Evolutionary conservation across 768 basidiomycete species (phyloP), one percentile per base, ranked within the genome.

Genomic region (Porpolomopsis calyptriformis): DNA sequence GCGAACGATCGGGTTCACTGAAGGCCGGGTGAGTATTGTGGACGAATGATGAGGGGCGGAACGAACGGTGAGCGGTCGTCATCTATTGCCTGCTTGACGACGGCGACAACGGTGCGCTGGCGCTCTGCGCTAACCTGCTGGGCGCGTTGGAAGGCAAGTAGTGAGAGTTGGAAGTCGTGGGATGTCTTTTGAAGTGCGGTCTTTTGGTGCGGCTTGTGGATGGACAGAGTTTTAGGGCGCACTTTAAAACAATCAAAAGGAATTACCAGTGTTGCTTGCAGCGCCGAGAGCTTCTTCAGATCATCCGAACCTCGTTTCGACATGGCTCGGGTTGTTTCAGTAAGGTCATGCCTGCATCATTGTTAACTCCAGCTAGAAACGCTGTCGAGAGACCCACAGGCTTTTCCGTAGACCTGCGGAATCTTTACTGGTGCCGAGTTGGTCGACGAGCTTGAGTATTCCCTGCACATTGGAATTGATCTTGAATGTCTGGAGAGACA

Each of bases 391-490:
- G 8, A 73, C 90, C 52, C 57, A 94, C 93, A 98, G 66, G 43
- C 79, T 84, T 63, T 85, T 90, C 54, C 94, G 73, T 44, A 98
- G 65, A 2, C 69, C 62, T 1, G 82, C 77, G 14, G 83, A 88
- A 61, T 98, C 93, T 56, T 80, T 79, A 25, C 68, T 68, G 0
- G 85, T 89, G 3, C 94, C 94, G 1, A 99, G 76, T 62, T 93
- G 87, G 58, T 98, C 92, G n/a, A 98, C 89, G n/a, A 92, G 74
- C 64, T 88, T 89, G 55, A 90, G 64, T 40, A 99, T 93, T 12
- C 88, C 94, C 57, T 94, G 89, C 2, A 97, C 91, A 64, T 99
- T 99, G 48, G 88, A 78, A 57, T 94, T 93, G 70, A 98, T 91
- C 77, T 98, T 98, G 82, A 98, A 97, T 48, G 94, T 89, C 62